A percentile compares a stretch with the other conserved stretches of the same genome.
Conservation (phyloP, 2,329 filamentous ascomycete genomes). For the Fusarium sacchari region DNA sequence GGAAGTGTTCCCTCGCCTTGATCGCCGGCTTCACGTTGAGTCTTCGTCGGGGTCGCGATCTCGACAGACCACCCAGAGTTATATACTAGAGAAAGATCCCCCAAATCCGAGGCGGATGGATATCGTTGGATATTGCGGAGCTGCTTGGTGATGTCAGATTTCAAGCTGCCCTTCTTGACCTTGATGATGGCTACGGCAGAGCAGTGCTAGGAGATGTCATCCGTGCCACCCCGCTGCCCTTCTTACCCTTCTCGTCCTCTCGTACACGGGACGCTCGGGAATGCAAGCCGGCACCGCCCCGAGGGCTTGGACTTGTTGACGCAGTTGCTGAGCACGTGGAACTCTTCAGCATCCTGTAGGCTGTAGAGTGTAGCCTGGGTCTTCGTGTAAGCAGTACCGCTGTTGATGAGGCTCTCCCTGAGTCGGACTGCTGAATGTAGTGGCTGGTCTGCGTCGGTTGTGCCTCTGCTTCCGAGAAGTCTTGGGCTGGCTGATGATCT, state of each 20-base stretch:
- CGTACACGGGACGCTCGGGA: too few species aligned
- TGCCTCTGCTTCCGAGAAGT: not conserved
- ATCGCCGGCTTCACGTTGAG: constrained; percentile 46
- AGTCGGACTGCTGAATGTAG: not conserved
- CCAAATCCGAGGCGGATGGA: not conserved
- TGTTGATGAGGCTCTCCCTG: not conserved
- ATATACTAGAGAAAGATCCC: not conserved
- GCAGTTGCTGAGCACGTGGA: too few species aligned
- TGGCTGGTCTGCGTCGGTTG: not conserved
- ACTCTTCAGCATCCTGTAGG: too few species aligned
- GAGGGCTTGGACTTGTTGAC: too few species aligned
- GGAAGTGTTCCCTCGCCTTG: not conserved
- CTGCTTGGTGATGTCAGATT: not conserved
- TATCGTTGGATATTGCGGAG: not conserved
- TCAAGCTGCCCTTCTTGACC: too few species aligned
- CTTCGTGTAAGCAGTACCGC: not conserved
- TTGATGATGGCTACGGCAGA: too few species aligned
- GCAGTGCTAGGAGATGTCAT: too few species aligned
- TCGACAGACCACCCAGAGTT: not conserved
- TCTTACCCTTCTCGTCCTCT: too few species aligned
- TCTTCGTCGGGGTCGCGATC: constrained; percentile 36
- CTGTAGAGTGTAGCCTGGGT: not conserved
- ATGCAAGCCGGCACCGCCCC: too few species aligned
- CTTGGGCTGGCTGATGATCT: not conserved
- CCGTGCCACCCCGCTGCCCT: too few species aligned